Percentiles rank a stretch among this genome's conserved stretches.
phyloP scores from a whole-genome alignment of 2,329 filamentous ascomycete species.

The Diaporthe citri region DNA sequence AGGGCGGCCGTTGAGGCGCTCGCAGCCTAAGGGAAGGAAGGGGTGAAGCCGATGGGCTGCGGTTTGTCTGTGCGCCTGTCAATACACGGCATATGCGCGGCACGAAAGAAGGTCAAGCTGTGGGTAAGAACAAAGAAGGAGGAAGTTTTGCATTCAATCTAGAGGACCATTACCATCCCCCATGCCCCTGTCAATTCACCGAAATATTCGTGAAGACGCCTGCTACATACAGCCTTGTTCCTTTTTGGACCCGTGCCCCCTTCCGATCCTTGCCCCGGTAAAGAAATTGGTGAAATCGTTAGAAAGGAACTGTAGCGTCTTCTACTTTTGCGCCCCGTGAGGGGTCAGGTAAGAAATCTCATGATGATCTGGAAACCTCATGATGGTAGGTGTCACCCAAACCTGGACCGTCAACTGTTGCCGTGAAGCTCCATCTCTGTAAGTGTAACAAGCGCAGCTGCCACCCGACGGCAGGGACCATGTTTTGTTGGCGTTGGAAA shows the following conservation, averaged over 20 bases:
- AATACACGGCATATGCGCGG: conserved; percentile 7
- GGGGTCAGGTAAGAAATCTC: conserved; percentile 33
- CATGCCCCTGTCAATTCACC: conserved; percentile 6
- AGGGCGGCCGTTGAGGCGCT: conserved; percentile 3
- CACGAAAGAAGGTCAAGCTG: background rate
- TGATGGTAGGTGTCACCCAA: conserved; percentile 26
- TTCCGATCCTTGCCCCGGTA: conserved; percentile 13
- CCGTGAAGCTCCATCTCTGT: conserved; percentile 40
- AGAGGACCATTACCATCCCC: conserved; percentile 31
- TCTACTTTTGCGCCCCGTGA: conserved; percentile 37
- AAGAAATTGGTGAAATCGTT: conserved; percentile 24
- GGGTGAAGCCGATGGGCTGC: background rate
- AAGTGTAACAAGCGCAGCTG: conserved; percentile 38
- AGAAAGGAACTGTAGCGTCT: conserved; percentile 35
- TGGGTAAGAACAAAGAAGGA: background rate
- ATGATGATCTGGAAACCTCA: conserved; percentile 23
- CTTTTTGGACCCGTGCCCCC: background rate
- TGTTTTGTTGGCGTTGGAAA: background rate
- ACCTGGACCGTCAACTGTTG: conserved; percentile 27
- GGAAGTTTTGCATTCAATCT: conserved; percentile 25
- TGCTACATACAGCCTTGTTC: conserved; percentile 31
- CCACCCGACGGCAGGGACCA: conserved; percentile 34
- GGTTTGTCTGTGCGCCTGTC: conserved; percentile 8
- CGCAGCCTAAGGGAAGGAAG: background rate
- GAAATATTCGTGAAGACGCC: conserved; percentile 18